Evolutionary conservation across 2,329 filamentous ascomycete species (phyloP).

Genomic region (Trichophyton simii): DNA sequence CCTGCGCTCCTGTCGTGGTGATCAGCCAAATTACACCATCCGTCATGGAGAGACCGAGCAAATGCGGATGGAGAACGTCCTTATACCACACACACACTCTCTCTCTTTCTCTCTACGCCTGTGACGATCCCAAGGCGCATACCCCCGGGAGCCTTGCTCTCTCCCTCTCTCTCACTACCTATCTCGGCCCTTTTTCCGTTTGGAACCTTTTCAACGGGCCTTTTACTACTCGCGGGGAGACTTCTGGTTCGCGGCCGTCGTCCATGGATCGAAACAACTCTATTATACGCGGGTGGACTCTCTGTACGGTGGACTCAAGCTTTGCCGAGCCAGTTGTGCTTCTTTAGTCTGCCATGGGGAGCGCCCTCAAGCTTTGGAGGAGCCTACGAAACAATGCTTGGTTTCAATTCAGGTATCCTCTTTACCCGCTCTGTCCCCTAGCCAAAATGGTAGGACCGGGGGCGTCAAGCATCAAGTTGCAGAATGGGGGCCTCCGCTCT

Average conservation of each 20-base stretch:
- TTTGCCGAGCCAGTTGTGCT: background rate
- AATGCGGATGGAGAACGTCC: background rate
- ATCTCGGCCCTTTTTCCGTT: too few species aligned
- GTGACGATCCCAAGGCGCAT: background rate
- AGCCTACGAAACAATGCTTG: constrained; percentile 3
- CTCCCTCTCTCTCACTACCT: too few species aligned
- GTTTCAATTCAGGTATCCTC: constrained; percentile 1
- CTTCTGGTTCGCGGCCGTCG: too few species aligned
- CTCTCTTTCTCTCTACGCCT: background rate
- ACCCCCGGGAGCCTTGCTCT: background rate
- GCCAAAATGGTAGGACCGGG: background rate
- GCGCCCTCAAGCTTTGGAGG: background rate
- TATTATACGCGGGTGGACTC: background rate
- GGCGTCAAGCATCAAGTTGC: background rate
- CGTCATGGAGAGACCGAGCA: background rate
- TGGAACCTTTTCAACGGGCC: background rate
- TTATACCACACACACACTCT: background rate
- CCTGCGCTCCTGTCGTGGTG: background rate
- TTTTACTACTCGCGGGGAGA: background rate
- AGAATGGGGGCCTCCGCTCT: background rate
- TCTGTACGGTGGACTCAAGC: background rate
- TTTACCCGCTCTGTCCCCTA: background rate
- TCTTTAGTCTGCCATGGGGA: background rate
- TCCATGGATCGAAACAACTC: background rate
- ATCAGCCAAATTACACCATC: background rate